Conservation (phyloP, 1,284 basidiomycete genomes). For the Papiliotrema terrestris region DNA sequence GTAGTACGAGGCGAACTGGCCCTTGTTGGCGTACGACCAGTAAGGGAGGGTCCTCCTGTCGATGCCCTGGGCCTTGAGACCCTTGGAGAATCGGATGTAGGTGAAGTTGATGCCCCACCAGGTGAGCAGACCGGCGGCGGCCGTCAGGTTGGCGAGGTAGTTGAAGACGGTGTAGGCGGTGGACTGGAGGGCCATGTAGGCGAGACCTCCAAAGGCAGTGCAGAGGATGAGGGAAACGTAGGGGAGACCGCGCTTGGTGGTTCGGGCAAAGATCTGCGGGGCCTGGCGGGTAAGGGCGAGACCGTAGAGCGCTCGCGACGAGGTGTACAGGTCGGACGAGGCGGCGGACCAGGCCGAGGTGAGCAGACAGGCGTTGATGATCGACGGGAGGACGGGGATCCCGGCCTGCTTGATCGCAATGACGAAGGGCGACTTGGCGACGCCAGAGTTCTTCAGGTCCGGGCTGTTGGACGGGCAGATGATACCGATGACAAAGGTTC, state of each 20-base stretch:
- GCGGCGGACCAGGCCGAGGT: constrained; percentile 79
- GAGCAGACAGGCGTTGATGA: constrained; percentile 56
- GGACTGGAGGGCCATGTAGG: constrained; percentile 54
- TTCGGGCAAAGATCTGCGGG: constrained; percentile 54
- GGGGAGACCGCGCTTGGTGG: constrained; percentile 71
- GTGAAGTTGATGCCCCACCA: constrained; percentile 68
- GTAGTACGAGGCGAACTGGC: constrained; percentile 31
- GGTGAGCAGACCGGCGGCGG: constrained; percentile 65
- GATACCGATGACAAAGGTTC: constrained; percentile 60
- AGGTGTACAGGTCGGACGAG: constrained; percentile 73
- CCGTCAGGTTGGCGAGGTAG: constrained; percentile 65
- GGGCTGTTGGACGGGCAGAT: constrained; percentile 69
- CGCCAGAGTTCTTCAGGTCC: constrained; percentile 58
- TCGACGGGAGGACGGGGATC: constrained; percentile 60
- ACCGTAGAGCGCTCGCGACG: constrained; percentile 78
- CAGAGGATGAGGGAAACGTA: constrained; percentile 50
- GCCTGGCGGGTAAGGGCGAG: constrained; percentile 73
- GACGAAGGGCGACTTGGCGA: constrained; percentile 62
- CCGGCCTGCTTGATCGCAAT: constrained; percentile 75
- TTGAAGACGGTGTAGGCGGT: constrained; percentile 49
- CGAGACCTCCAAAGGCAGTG: constrained; percentile 56
- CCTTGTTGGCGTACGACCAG: constrained; percentile 48
- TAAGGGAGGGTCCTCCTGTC: constrained; percentile 57
- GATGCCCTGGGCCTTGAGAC: constrained; percentile 58
- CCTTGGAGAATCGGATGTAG: constrained; percentile 70